phyloP scores from a whole-genome alignment of 1,284 basidiomycete genomes.

The Apiotrichum montevideense region DNA sequence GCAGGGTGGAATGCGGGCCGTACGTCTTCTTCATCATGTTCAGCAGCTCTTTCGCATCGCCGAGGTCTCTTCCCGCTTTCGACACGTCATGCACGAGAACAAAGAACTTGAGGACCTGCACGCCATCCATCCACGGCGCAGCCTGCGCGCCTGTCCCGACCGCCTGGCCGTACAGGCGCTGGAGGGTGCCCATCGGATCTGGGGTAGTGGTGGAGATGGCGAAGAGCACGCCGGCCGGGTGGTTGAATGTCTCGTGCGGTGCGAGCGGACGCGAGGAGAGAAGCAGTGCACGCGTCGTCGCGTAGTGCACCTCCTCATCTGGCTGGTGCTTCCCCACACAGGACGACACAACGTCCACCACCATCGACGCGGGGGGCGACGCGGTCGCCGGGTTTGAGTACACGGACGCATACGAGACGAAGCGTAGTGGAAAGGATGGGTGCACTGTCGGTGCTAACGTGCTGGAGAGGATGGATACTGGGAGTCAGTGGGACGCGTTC shows the following conservation, averaged over 20 bases:
- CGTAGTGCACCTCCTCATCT: constrained; percentile 43
- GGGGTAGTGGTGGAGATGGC: constrained; percentile 41
- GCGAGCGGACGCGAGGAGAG: constrained; percentile 40
- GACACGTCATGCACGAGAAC: constrained; percentile 46
- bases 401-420: constrained; percentile 40
- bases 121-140: constrained; percentile 41
- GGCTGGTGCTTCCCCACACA: constrained; percentile 17
- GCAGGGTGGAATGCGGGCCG: constrained; percentile 45
- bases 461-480: constrained; percentile 45
- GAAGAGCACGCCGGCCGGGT: constrained; percentile 43
- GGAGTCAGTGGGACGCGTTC: neutral
- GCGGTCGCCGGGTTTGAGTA: constrained; percentile 26
- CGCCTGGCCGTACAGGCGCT: constrained; percentile 30
- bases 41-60: constrained; percentile 38
- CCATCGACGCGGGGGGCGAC: constrained; percentile 39
- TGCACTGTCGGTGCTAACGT: constrained; percentile 44
- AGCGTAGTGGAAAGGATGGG: constrained; percentile 43
- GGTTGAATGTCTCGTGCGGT: constrained; percentile 47
- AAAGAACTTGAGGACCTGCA: constrained; percentile 40
- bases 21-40: constrained; percentile 41
- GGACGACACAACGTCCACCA: constrained; percentile 39
- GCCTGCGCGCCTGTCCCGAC: constrained; percentile 26
- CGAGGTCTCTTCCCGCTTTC: constrained; percentile 32
- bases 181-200: constrained; percentile 38
- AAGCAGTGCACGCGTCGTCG: constrained; percentile 40